A percentile compares a stretch with the other conserved stretches of the same genome.
phyloP scores from a whole-genome alignment of 176 grass and related monocot species.

The Zea mays region Zm-B73-REFERENCE-NAM-5.0 NC_050100.1:183852001-183852500 shows the following conservation, averaged over 20 bases:
- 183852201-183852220: slow-evolving; percentile 55
- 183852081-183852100: background rate
- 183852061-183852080: background rate
- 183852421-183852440: slow-evolving; percentile 61
- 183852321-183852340: slow-evolving; percentile 87
- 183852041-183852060: no score
- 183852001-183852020: no score
- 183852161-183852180: slow-evolving; percentile 76
- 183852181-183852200: slow-evolving; percentile 51
- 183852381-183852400: slow-evolving; percentile 82
- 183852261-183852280: slow-evolving; percentile 93
- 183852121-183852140: background rate
- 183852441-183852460: slow-evolving; percentile 56
- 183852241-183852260: slow-evolving; percentile 90
- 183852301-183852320: slow-evolving; percentile 74
- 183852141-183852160: slow-evolving; percentile 95
- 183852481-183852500: slow-evolving; percentile 68
- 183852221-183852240: slow-evolving; percentile 68
- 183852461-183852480: slow-evolving; percentile 77
- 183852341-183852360: slow-evolving; percentile 72
- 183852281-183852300: slow-evolving; percentile 82
- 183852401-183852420: slow-evolving; percentile 94
- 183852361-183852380: slow-evolving; percentile 82
- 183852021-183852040: no score
- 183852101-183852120: background rate